phyloP scores from a whole-genome alignment of 129 eudicot species.

The Centrapalus pauciflorus region DNA sequence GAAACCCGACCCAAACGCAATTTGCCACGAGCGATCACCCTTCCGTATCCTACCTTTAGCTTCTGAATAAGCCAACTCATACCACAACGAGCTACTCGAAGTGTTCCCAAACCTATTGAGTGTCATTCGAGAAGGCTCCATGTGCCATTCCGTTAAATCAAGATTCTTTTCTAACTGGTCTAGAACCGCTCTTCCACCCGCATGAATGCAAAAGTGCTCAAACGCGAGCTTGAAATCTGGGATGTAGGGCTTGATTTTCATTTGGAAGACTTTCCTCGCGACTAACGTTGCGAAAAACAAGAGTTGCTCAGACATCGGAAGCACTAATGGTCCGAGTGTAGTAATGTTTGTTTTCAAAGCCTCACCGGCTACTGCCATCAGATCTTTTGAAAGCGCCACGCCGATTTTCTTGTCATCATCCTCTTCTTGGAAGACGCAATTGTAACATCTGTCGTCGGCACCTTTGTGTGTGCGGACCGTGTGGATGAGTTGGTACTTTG shows the following conservation, averaged over 20 bases:
- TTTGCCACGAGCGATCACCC: conserved; percentile 59
- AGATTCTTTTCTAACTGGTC: conserved; percentile 69
- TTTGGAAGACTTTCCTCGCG: conserved; percentile 51
- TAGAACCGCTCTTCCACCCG: conserved; percentile 64
- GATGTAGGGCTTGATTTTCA: conserved; percentile 66
- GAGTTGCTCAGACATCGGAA: conserved; percentile 73
- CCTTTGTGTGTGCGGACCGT: conserved; percentile 74
- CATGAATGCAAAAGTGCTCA: conserved; percentile 78
- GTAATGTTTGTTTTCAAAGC: conserved; percentile 70
- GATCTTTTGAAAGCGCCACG: conserved; percentile 56
- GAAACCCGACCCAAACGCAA: conserved; percentile 55
- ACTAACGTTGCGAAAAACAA: conserved; percentile 55
- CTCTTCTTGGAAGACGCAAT: conserved; percentile 66
- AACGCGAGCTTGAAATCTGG: conserved; percentile 76
- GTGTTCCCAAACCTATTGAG: conserved; percentile 61
- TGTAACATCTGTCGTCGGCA: conserved; percentile 54
- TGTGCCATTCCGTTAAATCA: conserved; percentile 55
- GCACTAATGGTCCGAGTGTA: conserved; percentile 65
- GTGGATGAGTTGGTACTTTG: conserved; percentile 65
- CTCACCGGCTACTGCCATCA: conserved; percentile 74
- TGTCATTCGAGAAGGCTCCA: conserved; percentile 84
- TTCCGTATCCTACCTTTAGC: conserved; percentile 68
- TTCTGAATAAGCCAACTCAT: conserved; percentile 54
- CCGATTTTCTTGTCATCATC: conserved; percentile 46
- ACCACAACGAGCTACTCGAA: conserved; percentile 68